phyloP scores from a whole-genome alignment of 2,329 filamentous ascomycete genomes.

The Paracorniculantispora psalliotae region DNA sequence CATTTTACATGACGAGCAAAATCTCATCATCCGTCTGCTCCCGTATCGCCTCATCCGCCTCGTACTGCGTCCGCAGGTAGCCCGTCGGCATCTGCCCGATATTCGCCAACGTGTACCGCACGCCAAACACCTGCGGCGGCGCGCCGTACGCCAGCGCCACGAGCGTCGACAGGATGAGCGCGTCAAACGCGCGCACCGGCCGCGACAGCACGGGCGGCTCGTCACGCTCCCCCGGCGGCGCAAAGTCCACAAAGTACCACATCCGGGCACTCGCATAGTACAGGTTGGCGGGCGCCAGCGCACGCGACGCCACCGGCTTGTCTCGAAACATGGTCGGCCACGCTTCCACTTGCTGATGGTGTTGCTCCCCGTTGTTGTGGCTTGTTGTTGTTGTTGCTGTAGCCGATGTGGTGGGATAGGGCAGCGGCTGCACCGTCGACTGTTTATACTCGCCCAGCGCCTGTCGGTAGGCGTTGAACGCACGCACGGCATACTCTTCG shows the following conservation, averaged over 20 bases:
- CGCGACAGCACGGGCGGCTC: constrained; percentile 13
- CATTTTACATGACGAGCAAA: constrained; percentile 12
- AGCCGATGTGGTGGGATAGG: too few relatives aligned
- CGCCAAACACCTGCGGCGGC: constrained; percentile 16
- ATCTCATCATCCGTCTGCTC: constrained; percentile 4
- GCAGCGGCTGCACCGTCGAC: not conserved
- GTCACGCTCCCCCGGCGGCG: not conserved
- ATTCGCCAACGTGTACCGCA: constrained; percentile 13
- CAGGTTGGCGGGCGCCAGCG: constrained; percentile 17
- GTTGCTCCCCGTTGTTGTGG: too few relatives aligned
- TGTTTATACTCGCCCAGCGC: constrained; percentile 13
- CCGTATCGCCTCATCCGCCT: constrained; percentile 12
- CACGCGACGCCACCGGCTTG: constrained; percentile 17
- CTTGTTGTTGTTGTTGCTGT: too few relatives aligned
- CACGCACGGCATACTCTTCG: constrained; percentile 14
- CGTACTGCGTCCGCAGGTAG: constrained; percentile 13
- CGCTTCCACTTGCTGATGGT: too few relatives aligned
- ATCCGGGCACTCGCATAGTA: constrained; percentile 17
- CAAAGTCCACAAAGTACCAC: constrained; percentile 20
- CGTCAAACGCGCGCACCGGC: constrained; percentile 17
- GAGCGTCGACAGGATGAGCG: constrained; percentile 16
- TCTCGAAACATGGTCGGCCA: constrained; percentile 8
- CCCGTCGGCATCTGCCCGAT: constrained; percentile 16
- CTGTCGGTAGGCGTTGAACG: constrained; percentile 17
- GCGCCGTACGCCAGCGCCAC: constrained; percentile 14